A percentile compares a stretch with the other conserved stretches of the same genome.
phyloP scores from a whole-genome alignment of 1,284 basidiomycete genomes.

The Ustilago vetiveriae region DNA sequence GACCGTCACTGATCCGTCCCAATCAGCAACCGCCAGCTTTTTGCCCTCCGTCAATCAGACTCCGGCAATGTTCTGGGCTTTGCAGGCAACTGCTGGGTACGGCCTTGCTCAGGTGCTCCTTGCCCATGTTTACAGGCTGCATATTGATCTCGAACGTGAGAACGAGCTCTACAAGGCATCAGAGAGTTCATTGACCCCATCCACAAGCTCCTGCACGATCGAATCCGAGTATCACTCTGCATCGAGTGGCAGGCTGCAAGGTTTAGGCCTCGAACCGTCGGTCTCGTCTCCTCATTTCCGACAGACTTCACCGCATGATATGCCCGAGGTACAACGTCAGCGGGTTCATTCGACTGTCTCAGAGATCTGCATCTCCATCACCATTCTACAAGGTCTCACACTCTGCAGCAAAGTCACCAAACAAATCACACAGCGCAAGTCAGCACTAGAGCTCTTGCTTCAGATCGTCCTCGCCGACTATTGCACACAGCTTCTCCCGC shows the following conservation, averaged over 20 bases:
- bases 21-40: neutral
- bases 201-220: neutral
- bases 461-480: conserved; percentile 40
- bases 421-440: conserved; percentile 35
- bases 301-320: neutral
- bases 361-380: conserved; percentile 37
- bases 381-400: conserved; percentile 45
- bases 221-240: neutral
- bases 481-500: conserved; percentile 33
- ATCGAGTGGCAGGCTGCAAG: neutral
- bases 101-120: conserved; percentile 35
- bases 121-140: conserved; percentile 28
- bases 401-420: conserved; percentile 29
- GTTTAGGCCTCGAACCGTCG: neutral
- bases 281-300: neutral
- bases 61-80: conserved; percentile 28
- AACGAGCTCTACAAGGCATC: conserved; percentile 6
- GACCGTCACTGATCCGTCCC: conserved; percentile 9
- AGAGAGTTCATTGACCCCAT: neutral
- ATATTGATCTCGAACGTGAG: conserved; percentile 31
- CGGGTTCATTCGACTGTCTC: conserved; percentile 18
- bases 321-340: conserved; percentile 16
- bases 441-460: conserved; percentile 34
- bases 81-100: conserved; percentile 31
- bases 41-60: conserved; percentile 14